phyloP scores from a whole-genome alignment of 257 asterid species.

The Lycium barbarum region DNA sequence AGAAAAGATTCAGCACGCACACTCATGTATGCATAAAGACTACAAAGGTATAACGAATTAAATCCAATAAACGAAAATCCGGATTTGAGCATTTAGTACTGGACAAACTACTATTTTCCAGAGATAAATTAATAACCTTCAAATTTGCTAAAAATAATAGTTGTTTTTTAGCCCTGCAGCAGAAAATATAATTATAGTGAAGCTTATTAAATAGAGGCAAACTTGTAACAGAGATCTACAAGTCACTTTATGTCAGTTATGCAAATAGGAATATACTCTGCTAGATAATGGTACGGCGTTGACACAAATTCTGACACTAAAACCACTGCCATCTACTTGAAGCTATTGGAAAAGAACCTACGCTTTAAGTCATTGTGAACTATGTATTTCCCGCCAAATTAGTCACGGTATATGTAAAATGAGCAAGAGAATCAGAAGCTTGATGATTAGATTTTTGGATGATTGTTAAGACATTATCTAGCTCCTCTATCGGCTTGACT shows the following conservation, averaged over 20 bases:
- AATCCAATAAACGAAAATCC: neutral
- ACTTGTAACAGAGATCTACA: neutral
- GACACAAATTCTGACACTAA: neutral
- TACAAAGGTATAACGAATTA: slow-evolving; percentile 4
- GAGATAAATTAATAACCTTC: neutral
- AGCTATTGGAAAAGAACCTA: slow-evolving; percentile 1
- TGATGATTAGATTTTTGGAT: neutral
- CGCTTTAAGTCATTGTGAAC: neutral
- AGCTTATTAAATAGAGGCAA: slow-evolving; percentile 13
- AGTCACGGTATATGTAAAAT: neutral
- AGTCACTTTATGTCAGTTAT: neutral
- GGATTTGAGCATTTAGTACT: slow-evolving; percentile 9
- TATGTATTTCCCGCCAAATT: neutral
- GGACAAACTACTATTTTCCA: neutral
- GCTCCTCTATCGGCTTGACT: neutral
- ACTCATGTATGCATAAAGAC: neutral
- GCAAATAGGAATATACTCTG: neutral
- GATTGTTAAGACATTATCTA: neutral
- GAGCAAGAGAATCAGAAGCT: neutral
- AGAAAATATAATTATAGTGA: neutral
- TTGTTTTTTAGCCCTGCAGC: neutral
- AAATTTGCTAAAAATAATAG: neutral
- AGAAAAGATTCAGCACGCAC: neutral
- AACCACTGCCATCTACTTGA: slow-evolving; percentile 4
- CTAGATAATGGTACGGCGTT: neutral